These are phyloP conservation scores for Kodamaea ohmeri DNA, from an alignment of 1,139 yeast genomes.

Conservation along the genomic window DNA sequence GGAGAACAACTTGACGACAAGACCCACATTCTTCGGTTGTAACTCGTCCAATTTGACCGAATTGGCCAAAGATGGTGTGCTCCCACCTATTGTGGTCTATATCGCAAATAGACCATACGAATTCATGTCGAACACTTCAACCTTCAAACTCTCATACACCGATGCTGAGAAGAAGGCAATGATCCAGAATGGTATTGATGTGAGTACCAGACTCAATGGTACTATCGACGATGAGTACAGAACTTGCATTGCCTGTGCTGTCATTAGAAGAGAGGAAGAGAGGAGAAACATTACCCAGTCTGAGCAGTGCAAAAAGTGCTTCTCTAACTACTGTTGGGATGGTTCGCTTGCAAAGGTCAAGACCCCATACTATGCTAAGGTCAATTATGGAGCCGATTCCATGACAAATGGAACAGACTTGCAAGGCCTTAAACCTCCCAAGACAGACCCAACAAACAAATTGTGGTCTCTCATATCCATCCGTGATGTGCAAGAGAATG, in stretches of 20 bases:
- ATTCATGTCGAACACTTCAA: slow-evolving; percentile 66
- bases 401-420: slow-evolving; percentile 5
- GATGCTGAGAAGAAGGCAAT: slow-evolving; percentile 57
- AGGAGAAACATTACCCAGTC: slow-evolving; percentile 61
- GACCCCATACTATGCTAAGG: slow-evolving; percentile 6
- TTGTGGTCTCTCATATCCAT: slow-evolving; percentile 1
- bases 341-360: slow-evolving; percentile 34
- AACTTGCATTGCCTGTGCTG: slow-evolving; percentile 86
- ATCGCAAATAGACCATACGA: slow-evolving; percentile 76
- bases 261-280: slow-evolving; percentile 78
- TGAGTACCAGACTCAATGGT: slow-evolving; percentile 66
- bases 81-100: slow-evolving; percentile 76
- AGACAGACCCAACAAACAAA: neutral
- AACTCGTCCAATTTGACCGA: slow-evolving; percentile 62
- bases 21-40: slow-evolving; percentile 87
- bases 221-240: slow-evolving; percentile 74
- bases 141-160: slow-evolving; percentile 63
- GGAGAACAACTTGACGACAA: slow-evolving; percentile 52
- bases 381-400: neutral
- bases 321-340: slow-evolving; percentile 79
- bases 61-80: slow-evolving; percentile 25
- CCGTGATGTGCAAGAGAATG: slow-evolving; percentile 1
- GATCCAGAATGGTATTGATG: slow-evolving; percentile 79
- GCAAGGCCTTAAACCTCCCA: neutral
- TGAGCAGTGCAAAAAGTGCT: slow-evolving; percentile 72